Evolutionary conservation across 164 flowering plant species (phyloP), one percentile per base, ranked within the genome.

Genomic region (Piper longum): DNA sequence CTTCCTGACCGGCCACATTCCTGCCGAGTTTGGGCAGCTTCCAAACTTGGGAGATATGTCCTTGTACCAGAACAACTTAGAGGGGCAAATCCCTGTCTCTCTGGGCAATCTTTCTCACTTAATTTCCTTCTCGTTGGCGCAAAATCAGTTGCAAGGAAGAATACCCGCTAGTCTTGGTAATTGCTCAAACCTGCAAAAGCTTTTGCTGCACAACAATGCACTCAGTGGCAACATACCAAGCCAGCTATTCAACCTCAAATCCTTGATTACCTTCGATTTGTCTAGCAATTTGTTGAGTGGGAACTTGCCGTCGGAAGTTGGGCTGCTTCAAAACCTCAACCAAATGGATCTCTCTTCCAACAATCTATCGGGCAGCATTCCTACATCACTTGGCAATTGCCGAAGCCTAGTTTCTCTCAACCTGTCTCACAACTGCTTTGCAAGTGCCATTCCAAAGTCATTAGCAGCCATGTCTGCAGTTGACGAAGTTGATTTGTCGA

Each of bases 151-250:
- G 7, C 45, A 63, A 3, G 70, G 73, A 55, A 41, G 16, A 2
- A 66, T 70, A 16, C 73, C 70, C 39, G 6, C 54, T 3, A 62
- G 67, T 60, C 54, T 73, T 5, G 58, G 73, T 14, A 16, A 3
- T 3, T 73, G 76, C 52, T 45, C 51, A 14, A 61, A 13, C 36
- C 68, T 67, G 56, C 55, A 40, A 4, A 19, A 54, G 5, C 11
- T 70, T 5, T 56, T 57, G 17, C 60, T 73, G 2, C 41, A 41
- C 1, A 19, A 43, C 13, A 73, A 73, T 57, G 12, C 36, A 5
- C 12, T 73, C 43, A n/a, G 62, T 64, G 72, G 72, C 41, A 54
- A 43, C 48, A 70, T 63, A 16, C 76, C 70, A 0, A 41, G 13
- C 41, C 66, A 65, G 14, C 11, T 74, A 18, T 61, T 63, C 57